phyloP scores from a whole-genome alignment of 257 asterid species.

The Nicotiana sylvestris region DNA sequence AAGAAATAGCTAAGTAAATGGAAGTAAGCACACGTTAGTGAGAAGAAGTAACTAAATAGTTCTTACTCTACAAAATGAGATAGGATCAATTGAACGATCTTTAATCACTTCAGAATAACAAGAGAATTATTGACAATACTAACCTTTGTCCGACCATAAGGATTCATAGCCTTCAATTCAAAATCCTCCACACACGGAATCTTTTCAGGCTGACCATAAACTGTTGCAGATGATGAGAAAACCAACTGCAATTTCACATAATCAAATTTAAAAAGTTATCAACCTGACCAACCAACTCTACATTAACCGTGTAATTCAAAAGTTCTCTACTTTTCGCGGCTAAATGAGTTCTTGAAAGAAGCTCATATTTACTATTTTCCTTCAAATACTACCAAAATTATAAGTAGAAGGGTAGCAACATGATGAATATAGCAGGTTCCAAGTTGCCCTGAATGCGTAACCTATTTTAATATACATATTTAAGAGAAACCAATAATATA shows the following conservation, averaged over 20 bases:
- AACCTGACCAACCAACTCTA: not conserved
- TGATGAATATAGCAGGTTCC: not conserved
- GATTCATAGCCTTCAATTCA: constrained; percentile 86
- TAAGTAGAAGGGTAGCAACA: not conserved
- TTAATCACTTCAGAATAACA: not conserved
- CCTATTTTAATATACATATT: not conserved
- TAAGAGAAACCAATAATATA: not conserved
- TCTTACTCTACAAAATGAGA: not conserved
- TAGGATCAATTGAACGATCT: not conserved
- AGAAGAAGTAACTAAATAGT: not conserved
- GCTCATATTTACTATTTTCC: not conserved
- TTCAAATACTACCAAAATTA: not conserved
- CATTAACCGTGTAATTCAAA: not conserved
- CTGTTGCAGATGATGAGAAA: constrained; percentile 95
- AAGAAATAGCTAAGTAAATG: constrained; percentile 52
- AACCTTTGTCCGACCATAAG: constrained; percentile 97
- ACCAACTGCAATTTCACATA: constrained; percentile 58
- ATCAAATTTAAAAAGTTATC: not conserved
- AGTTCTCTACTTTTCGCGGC: not conserved
- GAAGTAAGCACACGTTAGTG: not conserved
- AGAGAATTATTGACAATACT: not conserved
- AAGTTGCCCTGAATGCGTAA: not conserved
- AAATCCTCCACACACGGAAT: constrained; percentile 85
- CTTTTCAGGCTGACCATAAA: constrained; percentile 88
- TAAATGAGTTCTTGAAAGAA: not conserved